These are phyloP conservation scores for Ballota nigra DNA, from an alignment of 257 asterid species.

Conservation along the genomic window DNA sequence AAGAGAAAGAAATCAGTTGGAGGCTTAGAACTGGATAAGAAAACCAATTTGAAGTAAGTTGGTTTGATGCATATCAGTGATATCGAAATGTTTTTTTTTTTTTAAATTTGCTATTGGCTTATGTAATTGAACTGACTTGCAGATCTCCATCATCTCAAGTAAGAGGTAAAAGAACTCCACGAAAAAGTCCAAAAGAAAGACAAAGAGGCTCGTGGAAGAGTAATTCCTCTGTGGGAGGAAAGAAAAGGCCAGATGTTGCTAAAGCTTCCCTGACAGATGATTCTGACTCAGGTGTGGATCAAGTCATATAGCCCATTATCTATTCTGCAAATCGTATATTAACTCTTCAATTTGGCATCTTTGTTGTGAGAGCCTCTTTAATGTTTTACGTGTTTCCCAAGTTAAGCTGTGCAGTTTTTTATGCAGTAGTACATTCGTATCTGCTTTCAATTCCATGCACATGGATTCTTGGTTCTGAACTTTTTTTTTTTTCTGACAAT, in stretches of 20 bases:
- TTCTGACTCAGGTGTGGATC: conserved; percentile 54
- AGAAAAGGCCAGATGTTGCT: conserved; percentile 35
- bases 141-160: conserved; percentile 67
- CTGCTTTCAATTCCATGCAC: neutral
- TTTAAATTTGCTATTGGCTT: conserved; percentile 22
- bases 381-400: neutral
- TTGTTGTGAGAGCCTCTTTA: neutral
- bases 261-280: conserved; percentile 33
- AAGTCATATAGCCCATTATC: neutral
- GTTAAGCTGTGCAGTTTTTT: neutral
- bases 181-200: conserved; percentile 51
- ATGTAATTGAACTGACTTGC: conserved; percentile 35
- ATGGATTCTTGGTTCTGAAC: neutral
- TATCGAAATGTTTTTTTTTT: conserved; percentile 14
- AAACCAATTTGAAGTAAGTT: conserved; percentile 56
- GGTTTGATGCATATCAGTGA: conserved; percentile 18
- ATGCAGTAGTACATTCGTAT: neutral
- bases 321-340: neutral
- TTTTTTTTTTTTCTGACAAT: neutral
- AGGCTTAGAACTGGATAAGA: conserved; percentile 44
- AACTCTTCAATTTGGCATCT: neutral
- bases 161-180: conserved; percentile 81
- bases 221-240: conserved; percentile 42
- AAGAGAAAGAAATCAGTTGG: conserved; percentile 45
- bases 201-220: conserved; percentile 40